phyloP scores from a whole-genome alignment of 2,329 filamentous ascomycete genomes.

The Arthrobotrys pseudoclavata region DNA sequence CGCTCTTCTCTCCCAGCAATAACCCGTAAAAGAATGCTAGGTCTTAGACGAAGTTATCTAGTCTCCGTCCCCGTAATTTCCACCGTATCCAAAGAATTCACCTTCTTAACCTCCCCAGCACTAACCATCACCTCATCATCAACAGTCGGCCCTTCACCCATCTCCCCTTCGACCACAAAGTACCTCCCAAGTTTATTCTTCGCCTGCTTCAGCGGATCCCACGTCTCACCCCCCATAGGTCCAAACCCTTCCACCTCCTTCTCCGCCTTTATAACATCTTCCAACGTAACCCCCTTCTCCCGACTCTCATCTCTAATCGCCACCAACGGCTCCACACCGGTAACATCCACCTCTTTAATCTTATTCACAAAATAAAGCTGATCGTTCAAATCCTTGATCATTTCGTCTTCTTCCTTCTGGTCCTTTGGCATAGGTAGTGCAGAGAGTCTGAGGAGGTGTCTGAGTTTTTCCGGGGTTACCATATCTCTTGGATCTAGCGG shows the following conservation, averaged over 20 bases:
- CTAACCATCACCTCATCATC: constrained; percentile 45
- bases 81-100: constrained; percentile 18
- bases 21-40: background rate
- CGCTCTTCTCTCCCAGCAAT: background rate
- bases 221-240: constrained; percentile 72
- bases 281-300: constrained; percentile 73
- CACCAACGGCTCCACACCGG: constrained; percentile 78
- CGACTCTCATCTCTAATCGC: constrained; percentile 87
- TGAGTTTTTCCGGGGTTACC: constrained; percentile 77
- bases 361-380: constrained; percentile 93
- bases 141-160: constrained; percentile 38
- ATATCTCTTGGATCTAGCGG: constrained; percentile 65
- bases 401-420: constrained; percentile 74
- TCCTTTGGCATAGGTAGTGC: constrained; percentile 81
- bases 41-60: background rate
- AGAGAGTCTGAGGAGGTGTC: constrained; percentile 88
- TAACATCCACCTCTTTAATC: constrained; percentile 83
- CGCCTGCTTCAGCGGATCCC: constrained; percentile 72
- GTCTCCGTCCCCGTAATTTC: background rate
- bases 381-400: constrained; percentile 80
- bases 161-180: constrained; percentile 65
- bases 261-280: constrained; percentile 73
- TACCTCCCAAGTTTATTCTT: constrained; percentile 64
- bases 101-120: constrained; percentile 41
- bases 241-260: constrained; percentile 68